Evolutionary conservation across 345 rosid species (phyloP).

Genomic region (Eucalyptus camaldulensis): DNA sequence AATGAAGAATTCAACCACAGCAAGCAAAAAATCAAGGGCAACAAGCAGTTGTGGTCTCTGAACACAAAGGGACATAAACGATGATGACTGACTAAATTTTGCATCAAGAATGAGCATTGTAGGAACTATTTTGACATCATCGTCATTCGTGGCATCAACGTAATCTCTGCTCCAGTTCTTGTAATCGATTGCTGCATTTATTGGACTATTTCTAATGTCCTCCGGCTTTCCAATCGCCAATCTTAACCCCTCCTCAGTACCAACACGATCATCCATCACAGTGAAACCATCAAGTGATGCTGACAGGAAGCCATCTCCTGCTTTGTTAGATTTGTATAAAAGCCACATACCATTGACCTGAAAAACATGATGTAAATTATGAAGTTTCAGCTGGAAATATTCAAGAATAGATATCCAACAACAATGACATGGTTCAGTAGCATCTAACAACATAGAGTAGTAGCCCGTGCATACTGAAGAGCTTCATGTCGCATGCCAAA

Average conservation of each 20-base stretch:
- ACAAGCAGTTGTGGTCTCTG: slow-evolving; percentile 96
- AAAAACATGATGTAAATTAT: neutral
- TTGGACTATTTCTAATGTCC: slow-evolving; percentile 21
- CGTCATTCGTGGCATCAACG: slow-evolving; percentile 17
- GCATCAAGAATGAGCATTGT: slow-evolving; percentile 95
- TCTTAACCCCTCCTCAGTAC: slow-evolving; percentile 70
- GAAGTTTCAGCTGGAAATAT: neutral
- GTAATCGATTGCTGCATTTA: slow-evolving; percentile 3
- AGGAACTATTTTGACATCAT: slow-evolving; percentile 40
- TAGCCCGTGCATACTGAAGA: neutral
- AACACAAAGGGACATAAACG: slow-evolving; percentile 49
- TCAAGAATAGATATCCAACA: neutral
- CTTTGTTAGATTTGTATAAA: slow-evolving; percentile 61
- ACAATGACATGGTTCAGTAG: neutral
- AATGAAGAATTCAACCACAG: slow-evolving; percentile 85
- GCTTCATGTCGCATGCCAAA: neutral
- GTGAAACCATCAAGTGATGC: slow-evolving; percentile 79
- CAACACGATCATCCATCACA: slow-evolving; percentile 89
- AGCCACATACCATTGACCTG: slow-evolving; percentile 86
- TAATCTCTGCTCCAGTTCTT: slow-evolving; percentile 8
- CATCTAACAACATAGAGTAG: neutral
- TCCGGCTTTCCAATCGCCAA: slow-evolving; percentile 79
- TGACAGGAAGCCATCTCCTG: slow-evolving; percentile 64
- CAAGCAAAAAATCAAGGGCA: slow-evolving; percentile 91
- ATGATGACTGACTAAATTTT: slow-evolving; percentile 50